Conservation (phyloP, 176 grass and related monocot species). For the Musa schizocarpa region DNA sequence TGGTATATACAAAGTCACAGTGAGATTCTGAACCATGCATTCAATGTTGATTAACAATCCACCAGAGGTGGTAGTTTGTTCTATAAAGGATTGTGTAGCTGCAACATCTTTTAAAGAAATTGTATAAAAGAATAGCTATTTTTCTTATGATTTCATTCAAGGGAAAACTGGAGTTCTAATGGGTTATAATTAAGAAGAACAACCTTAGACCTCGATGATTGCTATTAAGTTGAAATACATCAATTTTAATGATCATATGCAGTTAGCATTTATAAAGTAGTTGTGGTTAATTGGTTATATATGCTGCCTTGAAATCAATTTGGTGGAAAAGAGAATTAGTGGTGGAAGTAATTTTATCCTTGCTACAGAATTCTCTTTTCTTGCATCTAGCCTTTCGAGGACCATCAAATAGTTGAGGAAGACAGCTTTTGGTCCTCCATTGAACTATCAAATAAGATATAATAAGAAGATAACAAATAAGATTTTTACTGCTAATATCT, state of each 20-base stretch:
- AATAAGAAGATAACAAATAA: neutral
- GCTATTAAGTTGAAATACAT: neutral
- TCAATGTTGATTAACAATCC: too few relatives aligned
- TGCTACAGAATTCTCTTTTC: neutral
- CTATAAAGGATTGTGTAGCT: too few relatives aligned
- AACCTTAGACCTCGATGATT: neutral
- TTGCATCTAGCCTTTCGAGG: neutral
- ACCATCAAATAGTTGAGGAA: neutral
- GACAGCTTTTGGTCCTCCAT: neutral
- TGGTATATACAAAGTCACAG: too few relatives aligned
- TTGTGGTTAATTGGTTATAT: neutral
- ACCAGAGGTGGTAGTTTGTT: too few relatives aligned
- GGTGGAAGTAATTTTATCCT: neutral
- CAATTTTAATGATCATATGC: neutral
- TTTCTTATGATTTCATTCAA: neutral
- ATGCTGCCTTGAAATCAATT: neutral
- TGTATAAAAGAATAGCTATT: neutral
- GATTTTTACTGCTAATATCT: neutral
- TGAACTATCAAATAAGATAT: neutral
- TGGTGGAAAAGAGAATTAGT: neutral
- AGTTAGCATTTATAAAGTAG: neutral
- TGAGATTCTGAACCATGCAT: too few relatives aligned
- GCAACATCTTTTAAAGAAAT: too few relatives aligned
- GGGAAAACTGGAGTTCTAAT: neutral
- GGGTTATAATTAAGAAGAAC: neutral